These are phyloP conservation scores for Thuja plicata DNA, from an alignment of 83 land plant species.

Conservation along the genomic window DNA sequence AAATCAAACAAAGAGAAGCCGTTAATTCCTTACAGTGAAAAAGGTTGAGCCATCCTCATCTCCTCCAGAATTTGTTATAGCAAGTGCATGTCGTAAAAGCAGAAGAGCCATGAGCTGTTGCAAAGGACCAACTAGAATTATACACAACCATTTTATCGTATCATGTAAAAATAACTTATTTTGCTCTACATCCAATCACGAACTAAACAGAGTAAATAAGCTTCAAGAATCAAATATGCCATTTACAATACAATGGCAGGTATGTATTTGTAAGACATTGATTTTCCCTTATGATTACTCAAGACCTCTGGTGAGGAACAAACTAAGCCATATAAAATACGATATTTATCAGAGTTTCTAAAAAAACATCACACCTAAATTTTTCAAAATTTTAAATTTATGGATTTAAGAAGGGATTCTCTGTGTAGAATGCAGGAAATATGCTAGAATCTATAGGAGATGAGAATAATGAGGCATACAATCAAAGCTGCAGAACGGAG, in stretches of 20 bases:
- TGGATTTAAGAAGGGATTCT: constrained; percentile 3
- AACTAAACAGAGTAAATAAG: not conserved
- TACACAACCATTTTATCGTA: not conserved
- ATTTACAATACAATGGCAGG: not conserved
- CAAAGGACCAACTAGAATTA: not conserved
- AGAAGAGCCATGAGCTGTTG: constrained; percentile 81
- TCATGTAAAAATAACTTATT: not conserved
- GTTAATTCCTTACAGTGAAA: constrained; percentile 57
- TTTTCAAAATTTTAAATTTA: not conserved
- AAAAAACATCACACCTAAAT: not conserved
- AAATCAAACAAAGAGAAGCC: not conserved
- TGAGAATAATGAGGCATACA: constrained; percentile 34
- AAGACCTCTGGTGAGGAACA: not conserved
- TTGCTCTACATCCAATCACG: not conserved
- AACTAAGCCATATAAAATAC: not conserved
- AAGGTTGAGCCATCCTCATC: constrained; percentile 70
- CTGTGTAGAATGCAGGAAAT: constrained; percentile 15
- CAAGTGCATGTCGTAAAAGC: constrained; percentile 67
- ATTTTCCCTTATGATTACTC: not conserved
- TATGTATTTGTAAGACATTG: not conserved
- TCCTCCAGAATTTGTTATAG: constrained; percentile 57
- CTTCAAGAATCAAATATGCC: not conserved
- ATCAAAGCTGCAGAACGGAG: constrained; percentile 84
- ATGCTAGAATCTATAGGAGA: not conserved
- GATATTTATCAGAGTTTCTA: not conserved